Evolutionary conservation across 768 basidiomycete species (phyloP), one percentile per base, ranked within the genome.

Genomic region (Phlebiopsis flavidoalba): DNA sequence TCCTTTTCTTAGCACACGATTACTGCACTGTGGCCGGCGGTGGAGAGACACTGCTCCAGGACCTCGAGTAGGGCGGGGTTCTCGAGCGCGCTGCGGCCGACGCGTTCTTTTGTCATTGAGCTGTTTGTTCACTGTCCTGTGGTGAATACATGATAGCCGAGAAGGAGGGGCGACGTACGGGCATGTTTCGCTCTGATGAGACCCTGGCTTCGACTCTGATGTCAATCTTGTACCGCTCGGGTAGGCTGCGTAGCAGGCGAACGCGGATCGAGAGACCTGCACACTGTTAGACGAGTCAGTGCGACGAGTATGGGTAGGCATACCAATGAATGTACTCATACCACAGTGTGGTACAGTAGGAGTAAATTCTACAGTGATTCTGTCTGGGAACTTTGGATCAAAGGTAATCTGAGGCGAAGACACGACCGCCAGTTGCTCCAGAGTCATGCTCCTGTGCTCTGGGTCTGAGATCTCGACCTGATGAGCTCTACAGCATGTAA

Each of bases 61-160:
- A 93, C 92, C 58, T 89, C 88, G 1, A 98, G 71, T 5, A 99
- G 80, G 31, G 88, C 83, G 2, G 85, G 81, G 74, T 98, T 98
- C 74, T 99, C 97, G 52, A 98, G 79, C 1, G 97, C 97, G 11
- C 97, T 97, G 26, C 26, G 26, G 24, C 95, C 95, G 1, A 98
- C 97, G 45, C 97, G 82, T 74, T 99, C 97, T 74, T n/a, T 99
- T 99, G 76, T 99, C 97, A 68, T 99, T 99, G 36, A 99, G 80
- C 69, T 99, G 97, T 72, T 98, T 98, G 75, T 98, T 99, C 11
- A 99, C 97, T 96, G 35, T 10, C 6, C 26, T 31, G 17, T 36
- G 48, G 15, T 21, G 40, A 31, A 40, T 35, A 17, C 36, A 26
- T n/a, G 53, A 52, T 24, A 37, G 48, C 26, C 26, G 47, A 21